Conservation (phyloP, 305 asterid genomes). For the Caryopteris hybrid region DNA sequence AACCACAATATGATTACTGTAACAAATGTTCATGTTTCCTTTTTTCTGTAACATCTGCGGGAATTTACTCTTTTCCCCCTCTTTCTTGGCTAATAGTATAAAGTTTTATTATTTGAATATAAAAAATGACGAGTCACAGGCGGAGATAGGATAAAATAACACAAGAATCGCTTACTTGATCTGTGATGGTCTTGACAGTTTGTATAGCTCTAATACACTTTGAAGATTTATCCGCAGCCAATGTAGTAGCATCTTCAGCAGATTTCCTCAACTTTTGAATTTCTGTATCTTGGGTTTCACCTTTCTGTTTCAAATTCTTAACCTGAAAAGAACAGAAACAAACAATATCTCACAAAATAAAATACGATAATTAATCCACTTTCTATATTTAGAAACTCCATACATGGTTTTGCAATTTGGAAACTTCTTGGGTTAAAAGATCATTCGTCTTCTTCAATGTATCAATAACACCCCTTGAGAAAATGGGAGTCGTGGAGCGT, state of each 20-base stretch:
- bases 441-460: slow-evolving; percentile 78
- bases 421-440: slow-evolving; percentile 62
- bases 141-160: not conserved
- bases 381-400: slow-evolving; percentile 1
- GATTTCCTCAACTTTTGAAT: slow-evolving; percentile 49
- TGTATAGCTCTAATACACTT: slow-evolving; percentile 45
- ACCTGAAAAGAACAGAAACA: slow-evolving; percentile 30
- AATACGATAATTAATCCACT: not conserved
- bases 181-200: slow-evolving; percentile 50
- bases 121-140: not conserved
- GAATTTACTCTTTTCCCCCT: not conserved
- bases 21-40: not conserved
- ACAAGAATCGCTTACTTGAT: slow-evolving; percentile 44
- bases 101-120: not conserved
- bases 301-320: slow-evolving; percentile 56
- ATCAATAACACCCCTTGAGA: slow-evolving; percentile 78
- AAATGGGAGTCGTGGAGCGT: slow-evolving; percentile 60
- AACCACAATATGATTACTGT: no score
- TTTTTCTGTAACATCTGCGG: not conserved
- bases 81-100: not conserved
- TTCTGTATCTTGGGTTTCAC: slow-evolving; percentile 62
- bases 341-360: not conserved
- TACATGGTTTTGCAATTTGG: slow-evolving; percentile 72
- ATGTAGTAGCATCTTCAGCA: slow-evolving; percentile 43
- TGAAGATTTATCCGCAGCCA: slow-evolving; percentile 63